Evolutionary conservation across 345 rosid species (phyloP).

Genomic region (Gossypium sturtianum): DNA sequence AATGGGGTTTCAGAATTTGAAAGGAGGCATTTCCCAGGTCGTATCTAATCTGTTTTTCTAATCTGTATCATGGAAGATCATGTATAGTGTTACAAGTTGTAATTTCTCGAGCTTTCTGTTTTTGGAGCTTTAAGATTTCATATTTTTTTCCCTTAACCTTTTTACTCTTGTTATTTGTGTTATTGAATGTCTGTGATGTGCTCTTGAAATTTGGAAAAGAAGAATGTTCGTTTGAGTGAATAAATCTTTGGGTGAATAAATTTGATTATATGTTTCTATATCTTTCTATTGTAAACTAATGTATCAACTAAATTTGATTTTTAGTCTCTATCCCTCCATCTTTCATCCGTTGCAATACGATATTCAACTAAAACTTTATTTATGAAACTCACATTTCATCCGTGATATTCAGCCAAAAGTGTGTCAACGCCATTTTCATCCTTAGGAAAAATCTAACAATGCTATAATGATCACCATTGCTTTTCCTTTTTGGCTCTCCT

Average conservation of each 20-base stretch:
- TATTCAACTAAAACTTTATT: too few species aligned
- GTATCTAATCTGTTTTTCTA: conserved; percentile 17
- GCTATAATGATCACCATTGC: too few species aligned
- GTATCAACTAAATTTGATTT: too few species aligned
- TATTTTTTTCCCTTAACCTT: background rate
- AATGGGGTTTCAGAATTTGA: conserved; percentile 89
- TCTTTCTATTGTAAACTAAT: background rate
- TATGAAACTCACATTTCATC: too few species aligned
- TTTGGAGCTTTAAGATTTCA: conserved; percentile 12
- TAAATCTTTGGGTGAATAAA: conserved; percentile 15
- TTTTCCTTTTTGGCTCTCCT: too few species aligned
- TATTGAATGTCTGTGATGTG: conserved; percentile 32
- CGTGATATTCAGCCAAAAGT: too few species aligned
- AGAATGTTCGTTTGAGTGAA: conserved; percentile 26
- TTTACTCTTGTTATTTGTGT: conserved; percentile 20
- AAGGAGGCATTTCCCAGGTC: background rate
- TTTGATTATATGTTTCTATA: background rate
- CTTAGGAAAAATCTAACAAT: too few species aligned
- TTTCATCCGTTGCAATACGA: too few species aligned
- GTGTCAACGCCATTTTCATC: too few species aligned
- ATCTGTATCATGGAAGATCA: conserved; percentile 44
- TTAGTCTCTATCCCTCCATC: too few species aligned
- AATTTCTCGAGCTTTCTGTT: conserved; percentile 28
- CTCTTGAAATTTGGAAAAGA: conserved; percentile 14
- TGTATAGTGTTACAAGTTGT: conserved; percentile 45